Evolutionary conservation across 208 protist genomes (phyloP), one percentile per base, ranked within the genome.

Genomic region (Trypanosoma scelopori): DNA sequence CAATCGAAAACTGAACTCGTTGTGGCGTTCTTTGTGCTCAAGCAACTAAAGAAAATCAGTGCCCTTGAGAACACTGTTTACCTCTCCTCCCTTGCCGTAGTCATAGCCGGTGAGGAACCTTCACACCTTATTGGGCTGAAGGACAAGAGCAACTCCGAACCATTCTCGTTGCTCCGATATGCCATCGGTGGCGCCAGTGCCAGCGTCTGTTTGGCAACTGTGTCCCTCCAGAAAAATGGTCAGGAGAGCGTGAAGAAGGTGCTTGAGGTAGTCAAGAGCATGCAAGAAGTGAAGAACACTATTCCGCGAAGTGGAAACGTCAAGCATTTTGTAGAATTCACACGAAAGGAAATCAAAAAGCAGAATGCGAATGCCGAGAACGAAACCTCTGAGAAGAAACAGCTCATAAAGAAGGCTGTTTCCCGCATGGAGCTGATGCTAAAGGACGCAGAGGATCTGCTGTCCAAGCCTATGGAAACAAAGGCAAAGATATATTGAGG

Each of bases 291-390:
- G 6, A 71, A 76, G 61, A 92, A 92, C 74, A 71, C 67, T 23
- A 61, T 71, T 35, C 86, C 86, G 5, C 86, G 86, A 55, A 92
- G 86, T 63, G 86, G 86, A 61, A 92, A 92, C 60, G 76, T 92
- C 25, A 79, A 79, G 61, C 86, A 82, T 43, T 92, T 92, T 61
- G 68, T 88, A 27, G 83, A 92, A 25, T 89, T 81, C 60, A 87
- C 83, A 37, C 72, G 78, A 53, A 81, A 84, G 55, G 80, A 92
- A 67, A 56, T 92, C 20, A 55, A 66, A 1, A 69, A 74, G 39
- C 82, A 74, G 51, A 81, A 82, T 69, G 67, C 53, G 57, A 84
- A 77, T 70, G 48, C 71, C 15, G 68, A 58, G 47, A 66, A 61
- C 25, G 53, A 55, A 55, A 81, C 77, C 55, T 79, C 82, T 71